phyloP scores from a whole-genome alignment of 306 rosid genomes.

The Begonia masoniana region DNA sequence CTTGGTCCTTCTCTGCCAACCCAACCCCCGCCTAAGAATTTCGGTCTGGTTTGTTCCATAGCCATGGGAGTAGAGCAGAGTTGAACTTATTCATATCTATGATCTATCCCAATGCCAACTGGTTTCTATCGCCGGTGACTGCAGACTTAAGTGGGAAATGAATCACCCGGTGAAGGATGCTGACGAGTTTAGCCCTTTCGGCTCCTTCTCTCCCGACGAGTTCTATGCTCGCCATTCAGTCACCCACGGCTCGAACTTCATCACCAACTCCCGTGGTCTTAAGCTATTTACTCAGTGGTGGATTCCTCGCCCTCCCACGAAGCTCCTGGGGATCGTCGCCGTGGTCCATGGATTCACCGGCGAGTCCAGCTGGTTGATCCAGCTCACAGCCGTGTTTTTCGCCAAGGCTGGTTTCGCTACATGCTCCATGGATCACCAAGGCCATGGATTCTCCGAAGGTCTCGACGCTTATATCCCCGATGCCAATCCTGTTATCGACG shows the following conservation, averaged over 20 bases:
- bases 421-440: constrained; percentile 92
- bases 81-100: too few species aligned
- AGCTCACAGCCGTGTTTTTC: constrained; percentile 73
- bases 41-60: too few species aligned
- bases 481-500: constrained; percentile 71
- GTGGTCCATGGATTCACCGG: constrained; percentile 89
- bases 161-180: constrained; percentile 77
- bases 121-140: too few species aligned
- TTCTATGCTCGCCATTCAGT: constrained; percentile 77
- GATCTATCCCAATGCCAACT: too few species aligned
- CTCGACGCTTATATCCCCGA: constrained; percentile 75
- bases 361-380: constrained; percentile 87
- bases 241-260: constrained; percentile 52
- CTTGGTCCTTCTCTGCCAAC: too few species aligned
- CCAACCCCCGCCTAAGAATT: too few species aligned
- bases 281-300: constrained; percentile 90
- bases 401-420: constrained; percentile 70
- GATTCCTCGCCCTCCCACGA: constrained; percentile 57
- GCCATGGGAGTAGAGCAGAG: too few species aligned
- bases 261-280: constrained; percentile 59
- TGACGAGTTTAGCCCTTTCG: constrained; percentile 63
- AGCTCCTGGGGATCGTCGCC: constrained; percentile 40
- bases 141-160: constrained; percentile 19
- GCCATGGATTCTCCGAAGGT: constrained; percentile 97
- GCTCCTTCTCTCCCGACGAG: constrained; percentile 41